Percentiles rank a stretch among this genome's conserved stretches.
These are phyloP conservation scores for Raphidocelis subcapitata DNA, from an alignment of 139 green algal genomes.

Conservation along the genomic window DNA sequence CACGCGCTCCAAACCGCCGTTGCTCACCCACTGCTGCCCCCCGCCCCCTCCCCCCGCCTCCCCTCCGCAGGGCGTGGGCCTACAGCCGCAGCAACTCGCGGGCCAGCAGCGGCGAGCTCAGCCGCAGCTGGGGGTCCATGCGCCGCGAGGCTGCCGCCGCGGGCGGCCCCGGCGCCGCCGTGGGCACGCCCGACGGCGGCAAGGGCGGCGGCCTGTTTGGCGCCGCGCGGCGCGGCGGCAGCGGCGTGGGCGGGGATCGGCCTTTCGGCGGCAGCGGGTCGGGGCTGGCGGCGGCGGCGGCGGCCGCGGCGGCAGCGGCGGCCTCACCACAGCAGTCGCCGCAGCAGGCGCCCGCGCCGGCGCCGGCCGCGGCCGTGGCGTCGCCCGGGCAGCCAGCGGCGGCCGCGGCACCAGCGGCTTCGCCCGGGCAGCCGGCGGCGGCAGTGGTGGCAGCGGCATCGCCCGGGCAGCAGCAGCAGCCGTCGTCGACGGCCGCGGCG, in stretches of 20 bases:
- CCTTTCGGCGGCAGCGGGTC: background rate
- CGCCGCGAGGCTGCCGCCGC: background rate
- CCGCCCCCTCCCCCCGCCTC: background rate
- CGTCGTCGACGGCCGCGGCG: too few relatives aligned
- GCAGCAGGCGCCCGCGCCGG: too few relatives aligned
- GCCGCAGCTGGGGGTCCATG: conserved; percentile 16
- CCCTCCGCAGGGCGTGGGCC: conserved; percentile 2
- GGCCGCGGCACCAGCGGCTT: background rate
- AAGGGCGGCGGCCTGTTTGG: background rate
- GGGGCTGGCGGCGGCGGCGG: background rate
- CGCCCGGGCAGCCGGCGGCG: too few relatives aligned
- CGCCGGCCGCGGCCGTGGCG: background rate
- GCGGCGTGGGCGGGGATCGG: background rate
- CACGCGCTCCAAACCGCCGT: background rate
- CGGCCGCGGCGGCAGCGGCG: background rate
- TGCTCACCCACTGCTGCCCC: background rate
- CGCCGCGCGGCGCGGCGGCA: background rate
- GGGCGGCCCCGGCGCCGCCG: conserved; percentile 4
- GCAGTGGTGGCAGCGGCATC: too few relatives aligned
- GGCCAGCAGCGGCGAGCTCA: conserved; percentile 25
- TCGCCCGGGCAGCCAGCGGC: background rate
- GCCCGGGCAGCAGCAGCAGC: background rate
- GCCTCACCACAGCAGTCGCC: background rate
- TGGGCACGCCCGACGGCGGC: background rate
- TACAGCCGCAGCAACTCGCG: conserved; percentile 21